Conservation (phyloP, 1,139 yeast genomes). For the Suhomyces bribrorum region DNA sequence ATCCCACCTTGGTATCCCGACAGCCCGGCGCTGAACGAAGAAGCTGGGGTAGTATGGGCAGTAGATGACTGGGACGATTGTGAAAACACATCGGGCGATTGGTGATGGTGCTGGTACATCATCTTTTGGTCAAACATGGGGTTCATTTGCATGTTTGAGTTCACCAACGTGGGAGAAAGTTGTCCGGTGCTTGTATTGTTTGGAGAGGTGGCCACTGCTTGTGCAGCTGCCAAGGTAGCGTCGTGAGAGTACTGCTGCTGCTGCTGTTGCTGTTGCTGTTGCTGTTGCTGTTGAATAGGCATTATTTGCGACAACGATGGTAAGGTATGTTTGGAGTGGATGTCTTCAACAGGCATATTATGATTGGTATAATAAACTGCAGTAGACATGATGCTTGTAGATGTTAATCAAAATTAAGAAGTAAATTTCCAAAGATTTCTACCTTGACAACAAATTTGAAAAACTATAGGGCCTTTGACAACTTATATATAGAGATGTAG, state of each 20-base stretch:
- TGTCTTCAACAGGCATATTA: slow-evolving; percentile 33
- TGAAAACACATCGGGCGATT: slow-evolving; percentile 25
- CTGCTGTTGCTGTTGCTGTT: slow-evolving; percentile 16
- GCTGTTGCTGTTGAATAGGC: slow-evolving; percentile 27
- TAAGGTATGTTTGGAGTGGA: slow-evolving; percentile 30
- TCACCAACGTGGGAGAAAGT: slow-evolving; percentile 14
- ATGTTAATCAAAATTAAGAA: neutral
- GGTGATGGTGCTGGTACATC: slow-evolving; percentile 18
- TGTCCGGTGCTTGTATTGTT: slow-evolving; percentile 9
- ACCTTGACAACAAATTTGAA: slow-evolving; percentile 2
- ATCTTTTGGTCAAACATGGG: slow-evolving; percentile 16
- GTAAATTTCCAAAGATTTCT: neutral
- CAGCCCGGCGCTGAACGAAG: slow-evolving; percentile 18
- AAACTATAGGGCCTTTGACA: slow-evolving; percentile 2
- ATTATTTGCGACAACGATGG: slow-evolving; percentile 38
- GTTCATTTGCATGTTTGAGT: slow-evolving; percentile 12
- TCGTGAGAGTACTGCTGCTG: slow-evolving; percentile 15
- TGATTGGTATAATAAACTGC: slow-evolving; percentile 32
- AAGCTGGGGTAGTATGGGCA: slow-evolving; percentile 41
- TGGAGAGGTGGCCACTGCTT: slow-evolving; percentile 14
- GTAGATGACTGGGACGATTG: slow-evolving; percentile 32
- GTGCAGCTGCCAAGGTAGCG: slow-evolving; percentile 16
- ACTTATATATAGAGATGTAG: slow-evolving; percentile 8
- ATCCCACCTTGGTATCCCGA: slow-evolving; percentile 8
- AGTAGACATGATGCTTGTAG: slow-evolving; percentile 27